These are phyloP conservation scores for Dictyostelium purpureum DNA, from an alignment of 78 protist species.

Conservation along the genomic window DNA sequence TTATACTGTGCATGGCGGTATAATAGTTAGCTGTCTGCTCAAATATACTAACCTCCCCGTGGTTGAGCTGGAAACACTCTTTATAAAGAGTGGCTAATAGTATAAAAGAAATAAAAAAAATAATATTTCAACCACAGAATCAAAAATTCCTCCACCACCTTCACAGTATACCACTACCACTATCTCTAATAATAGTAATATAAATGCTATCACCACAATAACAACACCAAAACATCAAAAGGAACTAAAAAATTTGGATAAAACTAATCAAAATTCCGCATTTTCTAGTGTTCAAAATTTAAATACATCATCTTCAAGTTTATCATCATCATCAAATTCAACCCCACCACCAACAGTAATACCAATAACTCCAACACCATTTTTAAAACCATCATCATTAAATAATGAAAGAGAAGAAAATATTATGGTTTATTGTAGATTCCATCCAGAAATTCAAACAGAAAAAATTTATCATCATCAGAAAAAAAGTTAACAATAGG, in stretches of 20 bases:
- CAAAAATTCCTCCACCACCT: slow-evolving; percentile 20
- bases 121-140: neutral
- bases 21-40: too few relatives aligned
- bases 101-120: too few relatives aligned
- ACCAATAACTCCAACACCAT: neutral
- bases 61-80: too few relatives aligned
- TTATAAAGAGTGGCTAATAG: too few relatives aligned
- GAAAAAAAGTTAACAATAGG: neutral
- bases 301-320: neutral
- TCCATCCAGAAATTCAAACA: slow-evolving; percentile 4
- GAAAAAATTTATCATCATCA: neutral
- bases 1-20: too few relatives aligned
- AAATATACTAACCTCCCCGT: too few relatives aligned
- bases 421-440: slow-evolving; percentile 42
- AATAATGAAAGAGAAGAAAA: slow-evolving; percentile 16
- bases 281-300: too few relatives aligned
- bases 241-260: neutral
- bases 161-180: neutral
- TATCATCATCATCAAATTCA: neutral
- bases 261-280: neutral
- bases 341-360: neutral
- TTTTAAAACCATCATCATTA: neutral
- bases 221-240: neutral
- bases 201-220: neutral
- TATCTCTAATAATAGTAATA: neutral